A percentile compares a stretch with the other conserved stretches of the same genome.
Evolutionary conservation across 2,329 filamentous ascomycete genomes (phyloP).

Genomic region (Cercospora janseana): DNA sequence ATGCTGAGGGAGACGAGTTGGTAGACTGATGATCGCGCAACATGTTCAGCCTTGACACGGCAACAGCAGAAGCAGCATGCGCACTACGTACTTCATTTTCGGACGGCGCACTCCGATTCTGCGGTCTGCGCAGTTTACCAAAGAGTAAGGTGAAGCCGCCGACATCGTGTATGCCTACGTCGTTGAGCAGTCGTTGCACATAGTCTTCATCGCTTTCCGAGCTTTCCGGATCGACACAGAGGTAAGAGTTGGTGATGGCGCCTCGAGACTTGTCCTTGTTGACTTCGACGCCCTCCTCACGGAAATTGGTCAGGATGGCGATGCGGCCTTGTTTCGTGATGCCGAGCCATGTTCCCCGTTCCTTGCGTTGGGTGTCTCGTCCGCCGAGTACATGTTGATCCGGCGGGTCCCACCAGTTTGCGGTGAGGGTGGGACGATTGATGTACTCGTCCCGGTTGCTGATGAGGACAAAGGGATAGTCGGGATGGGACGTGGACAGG

Average conservation of each 20-base stretch:
- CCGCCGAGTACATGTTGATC: conserved; percentile 58
- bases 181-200: conserved; percentile 54
- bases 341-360: conserved; percentile 64
- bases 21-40: conserved; percentile 14
- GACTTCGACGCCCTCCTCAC: conserved; percentile 49
- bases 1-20: neutral
- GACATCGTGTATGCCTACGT: conserved; percentile 55
- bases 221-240: conserved; percentile 46
- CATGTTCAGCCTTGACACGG: conserved; percentile 12
- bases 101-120: neutral
- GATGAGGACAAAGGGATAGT: conserved; percentile 52
- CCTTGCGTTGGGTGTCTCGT: conserved; percentile 59
- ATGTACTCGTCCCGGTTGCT: conserved; percentile 60
- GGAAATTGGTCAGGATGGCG: conserved; percentile 64
- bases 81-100: conserved; percentile 16
- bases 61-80: neutral
- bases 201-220: conserved; percentile 51
- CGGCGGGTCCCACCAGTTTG: conserved; percentile 59
- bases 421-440: conserved; percentile 58
- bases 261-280: conserved; percentile 55
- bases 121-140: conserved; percentile 47
- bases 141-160: conserved; percentile 64
- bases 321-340: conserved; percentile 60
- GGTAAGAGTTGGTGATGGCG: conserved; percentile 59
- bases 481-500: conserved; percentile 49